Percentiles rank a stretch among this genome's conserved stretches.
Conservation (phyloP, 352 stramenopile species). For the Globisporangium parvum region DNA sequence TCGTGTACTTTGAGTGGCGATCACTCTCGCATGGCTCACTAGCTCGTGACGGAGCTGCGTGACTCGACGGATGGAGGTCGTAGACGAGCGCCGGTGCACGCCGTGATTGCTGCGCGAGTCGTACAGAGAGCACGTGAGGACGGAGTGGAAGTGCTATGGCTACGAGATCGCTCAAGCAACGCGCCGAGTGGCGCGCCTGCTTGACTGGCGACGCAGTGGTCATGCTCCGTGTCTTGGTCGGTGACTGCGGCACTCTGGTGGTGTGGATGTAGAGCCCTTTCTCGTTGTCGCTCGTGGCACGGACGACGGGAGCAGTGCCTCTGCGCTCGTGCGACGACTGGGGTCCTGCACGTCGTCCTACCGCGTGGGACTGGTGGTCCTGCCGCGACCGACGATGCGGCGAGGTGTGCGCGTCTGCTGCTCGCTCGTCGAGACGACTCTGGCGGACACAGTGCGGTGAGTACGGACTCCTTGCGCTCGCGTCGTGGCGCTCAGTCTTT, state of each 20-base stretch:
- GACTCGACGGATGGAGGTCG: neutral
- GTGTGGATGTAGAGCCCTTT: slow-evolving; percentile 24
- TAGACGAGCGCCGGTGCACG: slow-evolving; percentile 3
- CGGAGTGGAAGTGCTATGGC: no score
- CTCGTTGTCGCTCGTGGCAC: neutral
- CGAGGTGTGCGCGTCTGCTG: neutral
- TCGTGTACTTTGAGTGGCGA: neutral
- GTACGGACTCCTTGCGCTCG: neutral
- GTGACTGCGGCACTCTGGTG: slow-evolving; percentile 18
- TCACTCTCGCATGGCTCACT: neutral
- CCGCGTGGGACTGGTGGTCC: neutral
- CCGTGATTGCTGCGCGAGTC: slow-evolving; percentile 9
- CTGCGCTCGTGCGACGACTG: neutral
- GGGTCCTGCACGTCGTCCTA: neutral
- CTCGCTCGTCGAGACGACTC: no score
- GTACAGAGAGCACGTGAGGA: neutral
- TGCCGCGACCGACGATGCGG: neutral
- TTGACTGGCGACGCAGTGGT: slow-evolving; percentile 32
- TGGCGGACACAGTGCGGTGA: neutral
- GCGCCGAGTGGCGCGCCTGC: slow-evolving; percentile 8
- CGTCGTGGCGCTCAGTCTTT: no score
- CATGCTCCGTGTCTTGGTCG: slow-evolving; percentile 30
- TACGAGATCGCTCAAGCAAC: no score
- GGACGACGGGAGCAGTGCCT: neutral
- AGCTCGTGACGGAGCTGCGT: neutral